Evolutionary conservation across 2,329 filamentous ascomycete genomes (phyloP).

Genomic region (Ophiocordyceps robertsii): DNA sequence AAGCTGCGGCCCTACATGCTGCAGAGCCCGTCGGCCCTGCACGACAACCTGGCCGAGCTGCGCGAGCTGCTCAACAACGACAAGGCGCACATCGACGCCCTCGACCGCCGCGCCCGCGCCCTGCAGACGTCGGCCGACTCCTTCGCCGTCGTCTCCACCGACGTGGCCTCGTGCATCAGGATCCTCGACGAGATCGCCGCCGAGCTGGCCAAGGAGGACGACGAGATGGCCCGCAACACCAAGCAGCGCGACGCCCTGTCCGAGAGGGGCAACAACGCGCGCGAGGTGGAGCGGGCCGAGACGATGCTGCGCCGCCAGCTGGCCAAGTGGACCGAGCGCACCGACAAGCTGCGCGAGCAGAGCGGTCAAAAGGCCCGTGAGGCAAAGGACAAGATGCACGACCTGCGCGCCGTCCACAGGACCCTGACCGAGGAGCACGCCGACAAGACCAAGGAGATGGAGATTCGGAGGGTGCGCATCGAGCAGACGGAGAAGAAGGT

Average conservation of each 20-base stretch:
- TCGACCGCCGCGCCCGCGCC: constrained; percentile 78
- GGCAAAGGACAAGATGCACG: constrained; percentile 82
- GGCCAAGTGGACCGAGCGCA: constrained; percentile 73
- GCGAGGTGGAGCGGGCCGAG: constrained; percentile 84
- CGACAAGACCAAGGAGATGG: constrained; percentile 84
- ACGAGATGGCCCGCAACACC: constrained; percentile 68
- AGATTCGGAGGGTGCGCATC: constrained; percentile 80
- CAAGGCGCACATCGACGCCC: constrained; percentile 71
- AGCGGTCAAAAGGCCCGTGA: constrained; percentile 69
- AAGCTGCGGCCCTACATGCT: constrained; percentile 88
- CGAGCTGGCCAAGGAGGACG: constrained; percentile 85
- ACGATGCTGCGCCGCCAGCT: constrained; percentile 72
- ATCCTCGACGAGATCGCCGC: constrained; percentile 73
- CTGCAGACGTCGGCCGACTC: constrained; percentile 87
- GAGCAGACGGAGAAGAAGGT: constrained; percentile 99
- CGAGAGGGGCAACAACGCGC: constrained; percentile 77
- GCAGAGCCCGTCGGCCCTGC: constrained; percentile 73
- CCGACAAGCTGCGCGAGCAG: constrained; percentile 67
- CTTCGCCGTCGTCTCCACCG: constrained; percentile 69
- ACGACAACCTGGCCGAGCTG: constrained; percentile 69
- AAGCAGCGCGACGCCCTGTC: constrained; percentile 77
- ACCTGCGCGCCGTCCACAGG: constrained; percentile 66
- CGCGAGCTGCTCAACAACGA: constrained; percentile 65
- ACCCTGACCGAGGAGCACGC: constrained; percentile 71
- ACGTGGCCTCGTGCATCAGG: constrained; percentile 80